Percentiles rank a stretch among this genome's conserved stretches.
Evolutionary conservation across 768 basidiomycete species (phyloP).

Genomic region (Mycena polygramma): DNA sequence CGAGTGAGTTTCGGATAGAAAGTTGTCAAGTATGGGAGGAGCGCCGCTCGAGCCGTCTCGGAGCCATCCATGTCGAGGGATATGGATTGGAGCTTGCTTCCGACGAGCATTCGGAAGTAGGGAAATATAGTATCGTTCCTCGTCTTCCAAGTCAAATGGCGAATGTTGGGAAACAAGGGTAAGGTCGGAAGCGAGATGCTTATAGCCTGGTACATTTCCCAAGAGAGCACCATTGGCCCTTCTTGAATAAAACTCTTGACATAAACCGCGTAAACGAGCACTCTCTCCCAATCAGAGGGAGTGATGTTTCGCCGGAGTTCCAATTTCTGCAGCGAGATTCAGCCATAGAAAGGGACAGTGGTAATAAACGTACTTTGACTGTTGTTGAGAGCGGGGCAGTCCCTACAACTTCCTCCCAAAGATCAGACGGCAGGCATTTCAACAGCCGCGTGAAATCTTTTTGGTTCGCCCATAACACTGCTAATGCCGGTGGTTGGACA

Average conservation of each 20-base stretch:
- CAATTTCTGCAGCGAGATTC: not conserved
- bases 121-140: slow-evolving; percentile 13
- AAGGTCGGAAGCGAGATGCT: slow-evolving; percentile 15
- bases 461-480: no score
- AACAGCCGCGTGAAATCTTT: no score
- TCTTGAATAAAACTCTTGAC: slow-evolving; percentile 19
- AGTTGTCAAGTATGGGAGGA: slow-evolving; percentile 18
- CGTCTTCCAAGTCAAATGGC: slow-evolving; percentile 21
- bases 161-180: slow-evolving; percentile 26
- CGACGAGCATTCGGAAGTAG: slow-evolving; percentile 13
- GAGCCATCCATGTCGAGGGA: slow-evolving; percentile 8
- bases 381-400: not conserved
- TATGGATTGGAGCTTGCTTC: slow-evolving; percentile 13
- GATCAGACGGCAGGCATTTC: no score
- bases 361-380: not conserved
- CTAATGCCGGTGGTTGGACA: no score
- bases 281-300: slow-evolving; percentile 20
- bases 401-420: not conserved
- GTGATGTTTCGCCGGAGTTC: slow-evolving; percentile 2
- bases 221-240: not conserved
- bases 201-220: slow-evolving; percentile 7
- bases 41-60: not conserved
- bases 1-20: slow-evolving; percentile 19
- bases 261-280: slow-evolving; percentile 19
- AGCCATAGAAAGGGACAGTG: not conserved